phyloP scores from a whole-genome alignment of 1,284 basidiomycete genomes.

The Fomitiporia mediterranea region DNA sequence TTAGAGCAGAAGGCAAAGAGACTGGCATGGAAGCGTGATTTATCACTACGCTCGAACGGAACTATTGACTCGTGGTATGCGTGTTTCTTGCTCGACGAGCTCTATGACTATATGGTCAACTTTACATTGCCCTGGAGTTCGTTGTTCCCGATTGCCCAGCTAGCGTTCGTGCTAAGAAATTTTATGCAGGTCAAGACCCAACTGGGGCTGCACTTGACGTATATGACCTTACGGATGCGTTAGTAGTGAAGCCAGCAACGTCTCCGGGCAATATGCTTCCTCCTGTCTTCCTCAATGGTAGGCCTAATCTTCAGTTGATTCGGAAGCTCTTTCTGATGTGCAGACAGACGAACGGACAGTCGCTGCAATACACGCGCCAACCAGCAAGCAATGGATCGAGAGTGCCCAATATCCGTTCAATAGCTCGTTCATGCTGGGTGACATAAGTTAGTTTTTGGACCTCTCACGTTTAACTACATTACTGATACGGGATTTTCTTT shows the following conservation, averaged over 20 bases:
- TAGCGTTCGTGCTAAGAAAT: not conserved
- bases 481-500: not conserved
- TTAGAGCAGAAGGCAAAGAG: slow-evolving; percentile 2
- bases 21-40: slow-evolving; percentile 21
- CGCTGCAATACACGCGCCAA: slow-evolving; percentile 20
- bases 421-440: slow-evolving; percentile 1
- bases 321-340: not conserved
- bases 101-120: slow-evolving; percentile 35
- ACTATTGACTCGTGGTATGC: slow-evolving; percentile 34
- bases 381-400: slow-evolving; percentile 15
- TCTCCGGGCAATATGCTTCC: slow-evolving; percentile 5
- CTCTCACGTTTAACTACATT: not conserved
- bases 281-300: slow-evolving; percentile 20
- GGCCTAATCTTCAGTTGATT: not conserved
- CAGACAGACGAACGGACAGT: slow-evolving; percentile 15
- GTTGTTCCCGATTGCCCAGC: not conserved
- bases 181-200: not conserved
- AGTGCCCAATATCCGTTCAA: slow-evolving; percentile 12
- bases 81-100: slow-evolving; percentile 33
- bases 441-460: slow-evolving; percentile 3
- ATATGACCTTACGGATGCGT: slow-evolving; percentile 12
- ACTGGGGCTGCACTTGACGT: slow-evolving; percentile 8
- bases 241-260: slow-evolving; percentile 15
- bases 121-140: slow-evolving; percentile 33
- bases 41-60: slow-evolving; percentile 27